Conservation (phyloP, 129 eudicot genomes). For the Pittosporum tobira region DNA sequence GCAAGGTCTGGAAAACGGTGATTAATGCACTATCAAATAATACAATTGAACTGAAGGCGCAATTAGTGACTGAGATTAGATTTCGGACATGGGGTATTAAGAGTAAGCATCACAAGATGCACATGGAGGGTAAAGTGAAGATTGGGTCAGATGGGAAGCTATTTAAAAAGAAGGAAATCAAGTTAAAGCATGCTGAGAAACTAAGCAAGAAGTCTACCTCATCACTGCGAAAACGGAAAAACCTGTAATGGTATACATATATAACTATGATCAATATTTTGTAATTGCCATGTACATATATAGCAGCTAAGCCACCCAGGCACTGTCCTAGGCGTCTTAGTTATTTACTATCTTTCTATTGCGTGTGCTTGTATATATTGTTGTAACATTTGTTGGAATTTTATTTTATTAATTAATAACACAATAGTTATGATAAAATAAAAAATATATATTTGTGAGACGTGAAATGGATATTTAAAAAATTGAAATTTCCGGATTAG, state of each 20-base stretch:
- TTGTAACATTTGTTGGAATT: too few relatives aligned
- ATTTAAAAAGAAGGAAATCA: slow-evolving; percentile 10
- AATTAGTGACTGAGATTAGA: slow-evolving; percentile 1
- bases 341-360: too few relatives aligned
- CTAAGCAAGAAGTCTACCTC: background rate
- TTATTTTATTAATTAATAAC: too few relatives aligned
- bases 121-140: background rate
- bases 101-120: slow-evolving; percentile 5
- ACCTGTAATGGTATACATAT: background rate
- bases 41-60: slow-evolving; percentile 5
- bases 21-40: background rate
- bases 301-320: too few relatives aligned
- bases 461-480: too few relatives aligned
- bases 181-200: background rate
- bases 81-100: slow-evolving; percentile 12
- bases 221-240: background rate
- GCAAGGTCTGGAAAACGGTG: background rate
- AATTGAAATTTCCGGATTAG: too few relatives aligned
- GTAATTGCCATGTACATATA: too few relatives aligned
- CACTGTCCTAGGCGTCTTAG: too few relatives aligned
- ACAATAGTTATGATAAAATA: too few relatives aligned
- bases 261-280: background rate
- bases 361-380: too few relatives aligned
- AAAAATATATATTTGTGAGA: too few relatives aligned
- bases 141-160: slow-evolving; percentile 19